Evolutionary conservation across 108 stramenopile genomes (phyloP).

Genomic region (Fragilaria crotonensis): DNA sequence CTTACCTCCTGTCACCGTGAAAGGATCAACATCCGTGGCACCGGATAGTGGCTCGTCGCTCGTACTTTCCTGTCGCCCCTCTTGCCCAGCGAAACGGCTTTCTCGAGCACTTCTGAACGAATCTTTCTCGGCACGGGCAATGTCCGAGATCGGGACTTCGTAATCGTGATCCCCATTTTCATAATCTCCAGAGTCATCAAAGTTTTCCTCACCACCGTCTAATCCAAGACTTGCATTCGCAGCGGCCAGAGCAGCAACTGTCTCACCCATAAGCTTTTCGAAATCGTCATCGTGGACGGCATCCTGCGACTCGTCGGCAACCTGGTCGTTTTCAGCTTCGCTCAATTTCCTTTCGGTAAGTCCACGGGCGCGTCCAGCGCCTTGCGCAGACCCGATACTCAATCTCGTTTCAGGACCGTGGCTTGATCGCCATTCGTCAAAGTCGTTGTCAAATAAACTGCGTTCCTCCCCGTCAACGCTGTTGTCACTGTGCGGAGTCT

Average conservation of each 20-base stretch:
- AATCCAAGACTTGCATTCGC: not conserved
- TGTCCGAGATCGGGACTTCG: not conserved
- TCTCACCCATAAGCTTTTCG: not conserved
- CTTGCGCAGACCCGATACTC: too few relatives aligned
- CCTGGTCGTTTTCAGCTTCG: too few relatives aligned
- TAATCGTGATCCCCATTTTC: not conserved
- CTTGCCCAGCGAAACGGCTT: not conserved
- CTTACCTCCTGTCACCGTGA: not conserved
- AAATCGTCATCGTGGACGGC: not conserved
- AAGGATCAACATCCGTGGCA: not conserved
- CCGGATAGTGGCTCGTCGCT: not conserved
- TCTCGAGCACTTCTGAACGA: not conserved
- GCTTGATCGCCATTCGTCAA: not conserved
- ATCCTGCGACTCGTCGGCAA: not conserved
- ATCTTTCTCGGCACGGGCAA: not conserved
- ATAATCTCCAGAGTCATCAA: not conserved
- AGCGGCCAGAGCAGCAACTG: not conserved
- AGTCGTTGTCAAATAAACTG: not conserved
- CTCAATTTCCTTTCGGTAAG: too few relatives aligned
- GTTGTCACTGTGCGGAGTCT: not conserved
- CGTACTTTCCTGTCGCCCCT: not conserved
- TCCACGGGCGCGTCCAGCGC: too few relatives aligned
- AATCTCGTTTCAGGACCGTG: too few relatives aligned
- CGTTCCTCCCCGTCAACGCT: not conserved
- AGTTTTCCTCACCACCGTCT: not conserved